Conservation (phyloP, 108 stramenopile genomes). For the Chaetoceros tenuissimus region DNA sequence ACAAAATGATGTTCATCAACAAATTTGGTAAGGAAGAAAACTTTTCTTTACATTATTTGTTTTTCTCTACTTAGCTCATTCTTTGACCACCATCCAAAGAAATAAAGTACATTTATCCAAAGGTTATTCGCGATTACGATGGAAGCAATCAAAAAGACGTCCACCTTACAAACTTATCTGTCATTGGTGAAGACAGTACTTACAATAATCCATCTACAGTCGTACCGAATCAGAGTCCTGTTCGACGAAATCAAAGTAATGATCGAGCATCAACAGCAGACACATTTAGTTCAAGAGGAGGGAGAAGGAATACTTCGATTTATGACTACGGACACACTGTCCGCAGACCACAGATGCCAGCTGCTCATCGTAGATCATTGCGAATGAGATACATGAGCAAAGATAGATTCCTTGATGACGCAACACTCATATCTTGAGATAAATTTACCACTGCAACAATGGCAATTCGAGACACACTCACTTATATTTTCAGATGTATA, state of each 20-base stretch:
- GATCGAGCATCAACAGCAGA: too few relatives aligned
- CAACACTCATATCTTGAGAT: not conserved
- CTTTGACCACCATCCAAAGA: not conserved
- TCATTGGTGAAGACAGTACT: not conserved
- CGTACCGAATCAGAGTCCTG: too few relatives aligned
- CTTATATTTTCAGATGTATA: too few relatives aligned
- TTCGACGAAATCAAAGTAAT: too few relatives aligned
- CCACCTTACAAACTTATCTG: not conserved
- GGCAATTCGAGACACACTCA: too few relatives aligned
- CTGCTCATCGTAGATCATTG: not conserved
- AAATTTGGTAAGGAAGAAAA: conserved; percentile 10
- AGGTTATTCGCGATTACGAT: conserved; percentile 30
- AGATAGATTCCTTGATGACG: not conserved
- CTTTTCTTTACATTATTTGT: not conserved
- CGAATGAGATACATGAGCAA: not conserved
- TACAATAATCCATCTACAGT: not conserved
- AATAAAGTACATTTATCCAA: conserved; percentile 15
- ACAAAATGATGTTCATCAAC: conserved; percentile 23
- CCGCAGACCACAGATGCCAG: not conserved
- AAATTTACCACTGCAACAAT: too few relatives aligned
- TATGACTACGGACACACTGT: not conserved
- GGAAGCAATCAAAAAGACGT: not conserved
- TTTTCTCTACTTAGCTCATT: not conserved
- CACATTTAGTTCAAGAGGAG: too few relatives aligned
- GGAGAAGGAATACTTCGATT: too few relatives aligned